These are phyloP conservation scores for Lathyrus tuberosus DNA, from an alignment of 306 rosid genomes.

Conservation along the genomic window DNA sequence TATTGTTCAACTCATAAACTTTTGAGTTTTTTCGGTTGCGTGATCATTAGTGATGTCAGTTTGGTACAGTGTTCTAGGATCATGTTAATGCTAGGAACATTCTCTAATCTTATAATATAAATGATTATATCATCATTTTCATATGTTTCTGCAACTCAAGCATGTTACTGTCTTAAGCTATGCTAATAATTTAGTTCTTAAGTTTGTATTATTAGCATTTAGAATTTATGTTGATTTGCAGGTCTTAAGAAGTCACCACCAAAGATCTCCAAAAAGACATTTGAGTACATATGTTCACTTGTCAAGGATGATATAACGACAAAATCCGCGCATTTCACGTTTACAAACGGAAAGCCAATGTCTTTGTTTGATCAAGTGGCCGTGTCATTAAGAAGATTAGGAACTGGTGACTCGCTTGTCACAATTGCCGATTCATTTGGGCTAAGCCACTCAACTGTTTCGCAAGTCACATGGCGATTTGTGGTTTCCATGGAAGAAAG, in stretches of 20 bases:
- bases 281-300: conserved; percentile 83
- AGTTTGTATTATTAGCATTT: background rate
- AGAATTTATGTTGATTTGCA: conserved; percentile 45
- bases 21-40: background rate
- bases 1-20: background rate
- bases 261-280: conserved; percentile 65
- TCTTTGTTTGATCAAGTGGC: conserved; percentile 72
- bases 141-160: conserved; percentile 7
- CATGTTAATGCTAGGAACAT: conserved; percentile 10
- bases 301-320: conserved; percentile 79
- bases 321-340: conserved; percentile 62
- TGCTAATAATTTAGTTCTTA: conserved; percentile 12
- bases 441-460: conserved; percentile 82
- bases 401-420: conserved; percentile 88
- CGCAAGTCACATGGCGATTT: conserved; percentile 84
- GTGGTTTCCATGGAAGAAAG: conserved; percentile 88
- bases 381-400: conserved; percentile 81
- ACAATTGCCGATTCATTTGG: conserved; percentile 69
- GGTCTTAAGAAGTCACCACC: conserved; percentile 57
- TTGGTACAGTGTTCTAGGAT: conserved; percentile 6
- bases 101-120: conserved; percentile 1
- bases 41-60: conserved; percentile 8
- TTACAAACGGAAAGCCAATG: conserved; percentile 62
- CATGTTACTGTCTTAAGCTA: conserved; percentile 8
- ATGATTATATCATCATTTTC: conserved; percentile 10